Evolutionary conservation across 1,284 basidiomycete species (phyloP), one percentile per base, ranked within the genome.

Genomic region (Leucoagaricus sp.): DNA sequence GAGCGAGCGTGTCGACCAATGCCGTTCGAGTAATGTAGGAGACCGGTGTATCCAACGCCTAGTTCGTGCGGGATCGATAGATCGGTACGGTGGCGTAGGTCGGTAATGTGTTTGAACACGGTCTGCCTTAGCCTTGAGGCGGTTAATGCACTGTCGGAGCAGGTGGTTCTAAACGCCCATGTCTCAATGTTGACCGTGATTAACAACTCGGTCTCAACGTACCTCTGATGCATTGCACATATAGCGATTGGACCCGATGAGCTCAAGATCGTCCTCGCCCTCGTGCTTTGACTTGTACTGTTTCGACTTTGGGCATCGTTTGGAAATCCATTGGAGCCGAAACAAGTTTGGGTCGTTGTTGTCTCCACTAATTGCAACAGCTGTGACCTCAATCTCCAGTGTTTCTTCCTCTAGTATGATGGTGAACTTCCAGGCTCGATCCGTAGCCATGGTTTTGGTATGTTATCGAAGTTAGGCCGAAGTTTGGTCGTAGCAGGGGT

Each of bases 161-260:
- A 92, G 94, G 67, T 97, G 95, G 59, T 85, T 75, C 76, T 79
- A 47, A 33, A 29, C 15, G 57, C 50, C 53, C 44, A 40, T 38
- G 40, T 42, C 46, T 53, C 31, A 40, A 44, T 31, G 10, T 19
- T 44, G 33, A 34, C 51, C 52, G 33, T n/a, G 53, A 15, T 56
- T 38, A 31, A 19, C 25, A 38, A 23, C 19, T 15, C 48, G 33
- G 28, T 29, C 17, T 49, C 23, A n/a, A 78, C 86, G 58, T 64
- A 94, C 95, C 73, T 94, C 91, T 15, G 87, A 84, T 23, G 90
- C 88, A 70, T 99, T 99, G 73, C 98, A 99, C 10, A 82, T 84
- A 63, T 91, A 83, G 71, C 96, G 98, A 66, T 99, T 99, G 53
- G 88, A 86, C 96, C 96, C 99, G 64, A 99, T 98, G 60, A 97